Conservation (phyloP, 2,329 filamentous ascomycete genomes). For the Aspergillus clavatus region DNA sequence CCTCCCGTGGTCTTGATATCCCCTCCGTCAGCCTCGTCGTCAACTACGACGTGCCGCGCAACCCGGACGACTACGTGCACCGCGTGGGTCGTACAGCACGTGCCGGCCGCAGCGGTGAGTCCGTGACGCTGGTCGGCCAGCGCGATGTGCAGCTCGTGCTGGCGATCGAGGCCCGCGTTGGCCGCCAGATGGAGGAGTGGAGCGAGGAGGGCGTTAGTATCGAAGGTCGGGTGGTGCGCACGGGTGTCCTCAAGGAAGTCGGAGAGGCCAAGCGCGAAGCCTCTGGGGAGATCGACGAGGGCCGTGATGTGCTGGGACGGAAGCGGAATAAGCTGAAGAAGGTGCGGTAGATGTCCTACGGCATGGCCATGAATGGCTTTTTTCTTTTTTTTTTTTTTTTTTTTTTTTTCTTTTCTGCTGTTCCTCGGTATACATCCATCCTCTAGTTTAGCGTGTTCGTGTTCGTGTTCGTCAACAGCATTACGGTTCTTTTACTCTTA, state of each 20-base stretch:
- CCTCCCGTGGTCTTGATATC: conserved; percentile 90
- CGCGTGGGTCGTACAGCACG: conserved; percentile 91
- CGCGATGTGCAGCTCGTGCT: conserved; percentile 86
- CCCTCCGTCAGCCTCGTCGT: conserved; percentile 84
- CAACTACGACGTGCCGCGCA: conserved; percentile 94
- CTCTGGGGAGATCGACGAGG: conserved; percentile 83
- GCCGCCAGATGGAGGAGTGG: conserved; percentile 74
- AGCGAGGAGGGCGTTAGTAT: conserved; percentile 86
- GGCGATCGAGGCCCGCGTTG: conserved; percentile 80
- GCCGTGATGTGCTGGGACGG: conserved; percentile 87
- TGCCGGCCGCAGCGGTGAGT: conserved; percentile 77
- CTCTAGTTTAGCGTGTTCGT: too few relatives aligned
- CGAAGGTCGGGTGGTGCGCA: conserved; percentile 81
- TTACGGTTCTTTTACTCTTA: too few relatives aligned
- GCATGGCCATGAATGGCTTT: too few relatives aligned
- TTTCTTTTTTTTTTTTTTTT: too few relatives aligned
- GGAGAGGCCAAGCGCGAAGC: conserved; percentile 96
- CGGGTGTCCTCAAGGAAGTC: conserved; percentile 74
- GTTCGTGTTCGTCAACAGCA: too few relatives aligned
- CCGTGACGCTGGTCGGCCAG: conserved; percentile 86
- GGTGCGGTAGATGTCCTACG: conserved; percentile 24
- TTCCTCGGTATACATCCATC: conserved; percentile 2
- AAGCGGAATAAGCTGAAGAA: conserved; percentile 49
- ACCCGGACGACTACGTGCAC: conserved; percentile 96
- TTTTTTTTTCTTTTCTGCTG: conserved; percentile 13